phyloP scores from a whole-genome alignment of 768 basidiomycete species.

The Terana coerulea region DNA sequence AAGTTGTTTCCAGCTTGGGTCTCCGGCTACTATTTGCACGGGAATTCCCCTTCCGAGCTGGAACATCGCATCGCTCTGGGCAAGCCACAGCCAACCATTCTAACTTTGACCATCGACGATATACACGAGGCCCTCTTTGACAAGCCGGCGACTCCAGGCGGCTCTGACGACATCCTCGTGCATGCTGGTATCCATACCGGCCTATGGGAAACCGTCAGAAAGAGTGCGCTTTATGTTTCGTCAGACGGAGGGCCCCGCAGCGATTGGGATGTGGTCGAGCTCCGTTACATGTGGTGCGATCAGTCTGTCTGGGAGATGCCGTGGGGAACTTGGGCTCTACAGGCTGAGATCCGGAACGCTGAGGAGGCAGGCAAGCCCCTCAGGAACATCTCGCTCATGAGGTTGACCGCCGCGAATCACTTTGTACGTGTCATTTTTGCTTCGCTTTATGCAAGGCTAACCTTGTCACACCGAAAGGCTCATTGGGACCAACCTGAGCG shows the following conservation, averaged over 20 bases:
- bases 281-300: constrained; percentile 11
- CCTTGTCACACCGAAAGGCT: background rate
- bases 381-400: background rate
- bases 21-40: constrained; percentile 10
- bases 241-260: background rate
- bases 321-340: constrained; percentile 8
- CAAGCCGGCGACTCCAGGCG: constrained; percentile 6
- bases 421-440: background rate
- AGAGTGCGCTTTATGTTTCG: constrained; percentile 3
- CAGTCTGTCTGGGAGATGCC: constrained; percentile 11
- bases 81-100: constrained; percentile 12
- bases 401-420: constrained; percentile 6
- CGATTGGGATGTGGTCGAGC: constrained; percentile 8
- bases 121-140: background rate
- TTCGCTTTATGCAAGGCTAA: background rate
- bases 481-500: constrained; percentile 11
- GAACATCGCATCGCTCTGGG: constrained; percentile 6
- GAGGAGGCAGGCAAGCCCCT: background rate
- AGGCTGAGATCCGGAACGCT: constrained; percentile 4
- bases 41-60: constrained; percentile 1
- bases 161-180: constrained; percentile 14
- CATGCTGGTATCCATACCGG: constrained; percentile 8
- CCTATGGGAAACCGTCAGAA: constrained; percentile 1
- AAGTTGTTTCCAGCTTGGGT: constrained; percentile 5
- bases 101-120: constrained; percentile 12